Conservation (phyloP, 495 filamentous ascomycete species). For the Durotheca rogersii region DNA sequence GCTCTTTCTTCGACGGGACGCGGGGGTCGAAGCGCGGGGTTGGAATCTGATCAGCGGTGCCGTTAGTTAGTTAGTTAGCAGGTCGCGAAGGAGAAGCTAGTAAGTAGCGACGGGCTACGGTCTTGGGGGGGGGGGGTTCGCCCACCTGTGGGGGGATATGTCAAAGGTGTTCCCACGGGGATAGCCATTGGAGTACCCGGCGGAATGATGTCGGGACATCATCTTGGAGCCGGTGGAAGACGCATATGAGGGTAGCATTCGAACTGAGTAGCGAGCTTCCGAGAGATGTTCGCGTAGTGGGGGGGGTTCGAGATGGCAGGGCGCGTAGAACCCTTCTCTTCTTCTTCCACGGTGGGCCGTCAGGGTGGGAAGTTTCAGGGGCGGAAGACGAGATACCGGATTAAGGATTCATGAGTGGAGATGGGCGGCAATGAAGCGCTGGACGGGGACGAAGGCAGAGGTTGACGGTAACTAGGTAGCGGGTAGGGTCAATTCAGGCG, state of each 20-base stretch:
- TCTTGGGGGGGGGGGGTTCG: constrained; percentile 15
- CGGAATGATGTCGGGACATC: constrained; percentile 57
- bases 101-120: too few species aligned
- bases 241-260: constrained; percentile 48
- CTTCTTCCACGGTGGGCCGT: constrained; percentile 23
- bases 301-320: constrained; percentile 5
- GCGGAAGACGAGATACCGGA: constrained; percentile 6
- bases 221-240: constrained; percentile 51
- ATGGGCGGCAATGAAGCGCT: constrained; percentile 1
- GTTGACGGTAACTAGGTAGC: constrained; percentile 6
- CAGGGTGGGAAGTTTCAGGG: constrained; percentile 15
- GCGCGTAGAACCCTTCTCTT: constrained; percentile 20
- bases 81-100: too few species aligned
- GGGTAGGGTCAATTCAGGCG: constrained; percentile 17
- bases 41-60: constrained; percentile 72
- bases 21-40: constrained; percentile 71
- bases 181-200: constrained; percentile 78
- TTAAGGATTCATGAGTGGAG: constrained; percentile 23
- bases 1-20: constrained; percentile 70
- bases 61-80: too few species aligned
- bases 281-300: constrained; percentile 5
- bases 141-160: constrained; percentile 86
- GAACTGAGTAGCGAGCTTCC: constrained; percentile 3
- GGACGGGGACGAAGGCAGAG: neutral
- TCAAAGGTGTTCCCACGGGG: constrained; percentile 73